Base-by-base conservation (phyloP, 140 eudicot genomes). In the Cichorium intybus region DNA sequence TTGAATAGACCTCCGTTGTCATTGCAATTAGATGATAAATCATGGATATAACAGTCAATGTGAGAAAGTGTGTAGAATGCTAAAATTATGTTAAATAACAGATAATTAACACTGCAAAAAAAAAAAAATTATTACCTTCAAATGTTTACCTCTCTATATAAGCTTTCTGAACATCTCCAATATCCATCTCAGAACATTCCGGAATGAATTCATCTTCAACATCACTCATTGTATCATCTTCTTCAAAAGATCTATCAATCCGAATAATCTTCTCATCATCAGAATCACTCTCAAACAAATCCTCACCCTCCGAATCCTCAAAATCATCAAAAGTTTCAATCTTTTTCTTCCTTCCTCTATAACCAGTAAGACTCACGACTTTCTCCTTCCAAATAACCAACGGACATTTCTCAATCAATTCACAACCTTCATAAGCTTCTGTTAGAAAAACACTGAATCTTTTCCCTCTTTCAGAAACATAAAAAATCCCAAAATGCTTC, bases 381-480 rank as follows among this genome's bases (percentile, higher is more conserved):
- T 43, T 43, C 49, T 43, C 49, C 20, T 43, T 88, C 99, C 99
- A 93, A 67, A 83, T 56, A 39, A 86, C 86, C 78, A 93, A 71
- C 14, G 97, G 95, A 53, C 79, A 72, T 67, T 93, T 93, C 68
- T 88, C 86, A 69, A 88, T 79, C 78, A 88, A 80, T 15, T 93
- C 95, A 5, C 88, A 67, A 45, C 95, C 91, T 56, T 88, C 95
- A 63, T 93, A 93, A 50, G 95, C 99, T 60, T 88, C 95, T 7
- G 77, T 88, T 75, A 93, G 69, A 68, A 93, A 92, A 68, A 86
- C 99, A 64, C 89, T 85, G 57, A 85, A 88, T 69, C 97, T 81
- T 60, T 82, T 93, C 66, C 99, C 99, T 79, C 95, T 85, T 62
- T 93, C 97, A 5, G 97, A 88, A 62, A 93, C 99, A 84, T 93